Base-by-base conservation (phyloP, 2,329 filamentous ascomycete genomes). In the Ophiostoma ips region DNA sequence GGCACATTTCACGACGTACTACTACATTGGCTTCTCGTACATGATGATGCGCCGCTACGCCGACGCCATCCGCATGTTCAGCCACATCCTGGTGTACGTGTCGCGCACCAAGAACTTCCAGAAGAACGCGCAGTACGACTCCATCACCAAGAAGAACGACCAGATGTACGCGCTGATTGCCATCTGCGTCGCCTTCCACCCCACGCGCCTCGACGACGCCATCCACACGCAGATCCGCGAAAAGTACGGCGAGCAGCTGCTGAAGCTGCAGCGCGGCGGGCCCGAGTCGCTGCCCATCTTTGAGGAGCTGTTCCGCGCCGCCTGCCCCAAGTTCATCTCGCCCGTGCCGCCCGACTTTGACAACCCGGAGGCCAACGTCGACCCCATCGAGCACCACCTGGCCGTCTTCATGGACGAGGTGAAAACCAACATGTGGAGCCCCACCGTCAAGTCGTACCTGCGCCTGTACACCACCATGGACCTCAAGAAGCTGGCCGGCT, bases 1-100 rank as follows among this genome's bases (percentile, higher is more conserved):
- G 50, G 92, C 92, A 52, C 92, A 98, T 75, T 96, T 96, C 74
- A 95, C 90, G 59, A 98, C 92, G 58, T 98, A 96, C 80, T 98
- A 98, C 81, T 96, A 96, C 68, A 90, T 98, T 56, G 92, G 92
- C 60, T 98, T 98, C 81, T 94, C 87, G 59, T 98, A 98, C 83
- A 96, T 98, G 90, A 98, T 98, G 92, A 94, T 96, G 87, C 88
- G 92, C 72, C 87, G 92, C 66, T 98, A 98, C 67, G 87, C 88
- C 69, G 92, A 98, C 70, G 92, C 92, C 68, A 95, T 98, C 72
- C 88, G 90, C 77, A 95, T 95, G 84, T 98, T 98, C 81, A 94
- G 87, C 76, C 92, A 98, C 78, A 98, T 98, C 69, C 81, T 98
- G 61, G 84, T 98, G 71, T 98, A 96, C 71, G 89, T 98, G 58